A percentile compares a stretch with the other conserved stretches of the same genome.
These are phyloP conservation scores for Lenwebbia sp. DNA, from an alignment of 345 rosid species.

Conservation along the genomic window DNA sequence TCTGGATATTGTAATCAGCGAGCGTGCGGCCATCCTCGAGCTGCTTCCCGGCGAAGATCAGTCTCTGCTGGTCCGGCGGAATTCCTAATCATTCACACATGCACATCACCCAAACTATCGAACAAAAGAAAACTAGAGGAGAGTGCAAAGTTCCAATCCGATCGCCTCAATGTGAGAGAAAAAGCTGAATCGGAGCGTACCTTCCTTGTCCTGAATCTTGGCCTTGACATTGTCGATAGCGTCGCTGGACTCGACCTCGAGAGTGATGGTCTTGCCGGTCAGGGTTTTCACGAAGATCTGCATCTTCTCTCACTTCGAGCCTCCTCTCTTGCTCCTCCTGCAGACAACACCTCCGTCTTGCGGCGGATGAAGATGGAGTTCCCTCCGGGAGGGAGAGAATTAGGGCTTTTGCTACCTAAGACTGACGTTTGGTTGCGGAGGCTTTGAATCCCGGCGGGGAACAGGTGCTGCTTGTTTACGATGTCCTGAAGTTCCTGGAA, in stretches of 20 bases:
- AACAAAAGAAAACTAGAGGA: background rate
- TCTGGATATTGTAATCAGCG: background rate
- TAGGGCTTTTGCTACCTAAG: background rate
- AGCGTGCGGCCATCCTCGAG: background rate
- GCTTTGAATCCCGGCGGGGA: background rate
- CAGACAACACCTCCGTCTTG: background rate
- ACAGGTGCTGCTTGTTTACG: background rate
- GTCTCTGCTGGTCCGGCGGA: background rate
- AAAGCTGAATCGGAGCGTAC: background rate
- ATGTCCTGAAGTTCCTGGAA: background rate
- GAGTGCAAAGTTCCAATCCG: background rate
- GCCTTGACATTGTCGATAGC: background rate
- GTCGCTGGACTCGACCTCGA: background rate
- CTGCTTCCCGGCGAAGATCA: background rate
- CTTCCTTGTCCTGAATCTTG: background rate
- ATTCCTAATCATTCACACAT: background rate
- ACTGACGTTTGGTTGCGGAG: too few species aligned
- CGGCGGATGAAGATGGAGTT: background rate
- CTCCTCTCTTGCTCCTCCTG: background rate
- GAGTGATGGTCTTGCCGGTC: constrained; percentile 5
- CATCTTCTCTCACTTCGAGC: constrained; percentile 13
- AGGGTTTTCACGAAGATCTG: constrained; percentile 59
- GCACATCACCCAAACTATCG: background rate
- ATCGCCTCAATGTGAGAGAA: background rate
- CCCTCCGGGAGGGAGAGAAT: background rate